Base-by-base conservation (phyloP, 1,284 basidiomycete species). In the Moniliella sp. region DNA sequence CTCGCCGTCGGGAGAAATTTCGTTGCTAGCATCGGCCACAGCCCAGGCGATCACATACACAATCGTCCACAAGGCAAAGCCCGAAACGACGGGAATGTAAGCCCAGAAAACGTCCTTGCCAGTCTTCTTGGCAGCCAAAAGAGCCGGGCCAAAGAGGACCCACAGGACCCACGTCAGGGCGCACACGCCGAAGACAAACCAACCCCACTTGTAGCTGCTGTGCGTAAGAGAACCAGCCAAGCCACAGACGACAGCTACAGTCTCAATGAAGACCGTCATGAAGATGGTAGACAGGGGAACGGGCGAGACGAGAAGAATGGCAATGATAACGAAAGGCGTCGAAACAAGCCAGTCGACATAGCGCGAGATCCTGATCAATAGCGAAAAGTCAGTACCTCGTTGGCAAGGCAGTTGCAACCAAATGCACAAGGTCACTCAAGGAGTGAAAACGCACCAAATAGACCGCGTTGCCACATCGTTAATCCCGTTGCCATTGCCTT, bases 251-350 rank as follows among this genome's bases (percentile, higher is more conserved):
- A 73, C 69, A 46, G 55, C 50, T 25, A 50, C 41, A n/a, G 47
- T 15, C 39, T 66, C 63, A 50, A 72, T 69, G 62, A 73, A 74
- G 43, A 69, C 49, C 15, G 66, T 62, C 14, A 63, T 53, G 50
- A 74, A 63, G 44, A 73, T 67, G 45, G 68, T 66, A 23, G 65
- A 65, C 9, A 71, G 60, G 9, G 70, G 65, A 27, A 72, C 55
- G 11, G 65, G 68, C 25, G 70, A 69, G 25, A 67, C 61, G 37
- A 72, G 61, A n/a, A 71, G 57, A 12, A 74, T 54, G 28, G 63
- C 62, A 32, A 73, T 63, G 4, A 74, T 61, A 3, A 74, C 48
- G 9, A 70, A 52, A 2, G 73, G 73, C 9, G 69, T 68, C 31
- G 67, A 71, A 61, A 72, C 47, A 28, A 39, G 45, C 51, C 50